Base-by-base conservation (phyloP, 176 grass and related monocot species). In the Oryza punctata region DNA sequence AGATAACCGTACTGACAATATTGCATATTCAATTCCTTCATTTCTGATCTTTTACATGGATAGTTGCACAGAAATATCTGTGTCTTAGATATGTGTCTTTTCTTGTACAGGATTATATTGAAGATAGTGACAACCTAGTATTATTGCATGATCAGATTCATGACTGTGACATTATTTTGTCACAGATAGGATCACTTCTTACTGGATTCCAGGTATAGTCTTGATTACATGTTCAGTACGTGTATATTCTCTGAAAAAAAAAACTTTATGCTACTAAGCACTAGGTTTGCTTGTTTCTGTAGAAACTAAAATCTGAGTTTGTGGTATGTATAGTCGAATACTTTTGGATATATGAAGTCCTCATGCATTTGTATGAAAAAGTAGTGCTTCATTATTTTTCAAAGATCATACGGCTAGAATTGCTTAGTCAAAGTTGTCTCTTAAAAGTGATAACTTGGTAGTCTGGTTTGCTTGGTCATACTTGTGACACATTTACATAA, bases 101-200 rank as follows among this genome's bases (percentile, higher is more conserved):
- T 67, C 26, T 50, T 88, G 14, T 81, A 69, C 85, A 94, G 91
- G 91, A 94, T 80, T 94, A 94, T 84, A 70, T 94, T 69, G 86
- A 90, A 81, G 91, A 91, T 27, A 94, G 72, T 72, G 91, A 91
- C 80, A 88, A 64, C 76, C 89, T 94, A 47, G 67, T 88, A 67
- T 57, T 94, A 46, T 86, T 94, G 82, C 88, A 86, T 35, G 91
- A 84, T 27, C 76, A 94, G 71, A 94, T 94, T 81, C 85, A 94
- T 73, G 91, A 94, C 29, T 91, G 91, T 73, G 91, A 91, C 38
- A 63, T 81, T 77, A 85, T 91, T 88, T 88, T 94, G 75, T 85
- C 88, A 61, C 82, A 94, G 81, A 88, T 94, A 80, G 88, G 75
- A 80, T 88, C 85, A 43, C 68, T 94, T 83, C 85, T 94, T 76